Evolutionary conservation across 164 flowering plant species (phyloP).

Genomic region (Annona cherimola): DNA sequence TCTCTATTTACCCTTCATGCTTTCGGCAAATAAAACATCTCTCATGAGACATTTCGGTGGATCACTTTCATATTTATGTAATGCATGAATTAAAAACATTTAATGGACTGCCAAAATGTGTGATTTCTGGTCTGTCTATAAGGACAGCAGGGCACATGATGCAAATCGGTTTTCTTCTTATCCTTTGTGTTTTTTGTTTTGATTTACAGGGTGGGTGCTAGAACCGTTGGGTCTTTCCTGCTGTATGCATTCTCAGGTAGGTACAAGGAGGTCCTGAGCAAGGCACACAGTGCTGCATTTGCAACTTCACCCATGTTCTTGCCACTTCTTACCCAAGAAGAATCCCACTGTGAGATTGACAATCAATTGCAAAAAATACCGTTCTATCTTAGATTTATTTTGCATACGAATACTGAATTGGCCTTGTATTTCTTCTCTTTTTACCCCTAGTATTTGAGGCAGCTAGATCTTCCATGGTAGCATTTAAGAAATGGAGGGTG

Average conservation of each 20-base stretch:
- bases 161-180: too few species aligned
- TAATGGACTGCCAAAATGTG: too few species aligned
- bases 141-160: too few species aligned
- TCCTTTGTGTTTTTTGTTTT: not conserved
- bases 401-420: not conserved
- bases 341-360: slow-evolving; percentile 49
- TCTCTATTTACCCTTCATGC: too few species aligned
- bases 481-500: slow-evolving; percentile 81
- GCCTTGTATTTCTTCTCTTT: not conserved
- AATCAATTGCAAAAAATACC: too few species aligned
- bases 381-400: too few species aligned
- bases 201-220: slow-evolving; percentile 64
- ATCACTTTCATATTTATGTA: too few species aligned
- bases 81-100: too few species aligned
- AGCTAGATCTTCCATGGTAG: slow-evolving; percentile 70
- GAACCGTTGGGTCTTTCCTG: slow-evolving; percentile 66
- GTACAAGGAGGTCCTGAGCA: slow-evolving; percentile 71
- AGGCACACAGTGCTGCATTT: slow-evolving; percentile 63
- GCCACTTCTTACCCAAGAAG: slow-evolving; percentile 65
- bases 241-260: slow-evolving; percentile 63
- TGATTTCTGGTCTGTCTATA: too few species aligned
- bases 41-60: too few species aligned
- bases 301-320: slow-evolving; percentile 47
- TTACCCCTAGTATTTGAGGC: slow-evolving; percentile 59
- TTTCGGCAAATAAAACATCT: too few species aligned